A percentile compares a stretch with the other conserved stretches of the same genome.
phyloP scores from a whole-genome alignment of 2,329 filamentous ascomycete genomes.

The Ceratocystis smalleyi region DNA sequence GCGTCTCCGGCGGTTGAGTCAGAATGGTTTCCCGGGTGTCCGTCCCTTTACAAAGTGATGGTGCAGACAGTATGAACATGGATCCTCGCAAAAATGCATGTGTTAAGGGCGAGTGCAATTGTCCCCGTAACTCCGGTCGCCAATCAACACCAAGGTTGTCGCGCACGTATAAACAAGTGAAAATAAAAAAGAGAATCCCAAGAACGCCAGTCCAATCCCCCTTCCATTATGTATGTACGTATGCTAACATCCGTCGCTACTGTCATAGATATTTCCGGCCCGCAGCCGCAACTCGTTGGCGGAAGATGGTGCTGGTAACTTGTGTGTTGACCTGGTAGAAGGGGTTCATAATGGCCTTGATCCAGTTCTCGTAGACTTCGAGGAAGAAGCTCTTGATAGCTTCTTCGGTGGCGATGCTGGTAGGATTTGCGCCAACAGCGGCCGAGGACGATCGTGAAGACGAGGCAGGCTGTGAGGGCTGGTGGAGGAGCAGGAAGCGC shows the following conservation, averaged over 20 bases:
- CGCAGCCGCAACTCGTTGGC: conserved; percentile 64
- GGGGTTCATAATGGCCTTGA: conserved; percentile 93
- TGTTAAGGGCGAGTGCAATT: background rate
- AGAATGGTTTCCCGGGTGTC: too few relatives aligned
- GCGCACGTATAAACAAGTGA: background rate
- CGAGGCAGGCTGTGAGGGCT: conserved; percentile 36
- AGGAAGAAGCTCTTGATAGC: conserved; percentile 87
- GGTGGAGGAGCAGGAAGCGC: conserved; percentile 87
- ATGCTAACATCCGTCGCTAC: conserved; percentile 18
- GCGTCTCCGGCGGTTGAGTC: background rate
- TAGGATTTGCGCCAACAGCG: conserved; percentile 71
- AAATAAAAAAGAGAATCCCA: background rate
- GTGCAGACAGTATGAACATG: background rate
- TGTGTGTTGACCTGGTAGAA: conserved; percentile 81
- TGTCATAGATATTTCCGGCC: conserved; percentile 75
- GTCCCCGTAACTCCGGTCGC: conserved; percentile 3
- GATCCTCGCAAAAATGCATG: background rate
- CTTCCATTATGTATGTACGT: background rate
- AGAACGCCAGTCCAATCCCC: background rate
- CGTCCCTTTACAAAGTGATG: too few relatives aligned
- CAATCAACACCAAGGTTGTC: background rate
- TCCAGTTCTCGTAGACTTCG: conserved; percentile 91
- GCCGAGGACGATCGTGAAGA: conserved; percentile 41
- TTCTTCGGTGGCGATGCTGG: conserved; percentile 80
- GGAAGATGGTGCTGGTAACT: conserved; percentile 75